phyloP scores from a whole-genome alignment of 352 stramenopile genomes.

The Phytophthora nicotianae region DNA sequence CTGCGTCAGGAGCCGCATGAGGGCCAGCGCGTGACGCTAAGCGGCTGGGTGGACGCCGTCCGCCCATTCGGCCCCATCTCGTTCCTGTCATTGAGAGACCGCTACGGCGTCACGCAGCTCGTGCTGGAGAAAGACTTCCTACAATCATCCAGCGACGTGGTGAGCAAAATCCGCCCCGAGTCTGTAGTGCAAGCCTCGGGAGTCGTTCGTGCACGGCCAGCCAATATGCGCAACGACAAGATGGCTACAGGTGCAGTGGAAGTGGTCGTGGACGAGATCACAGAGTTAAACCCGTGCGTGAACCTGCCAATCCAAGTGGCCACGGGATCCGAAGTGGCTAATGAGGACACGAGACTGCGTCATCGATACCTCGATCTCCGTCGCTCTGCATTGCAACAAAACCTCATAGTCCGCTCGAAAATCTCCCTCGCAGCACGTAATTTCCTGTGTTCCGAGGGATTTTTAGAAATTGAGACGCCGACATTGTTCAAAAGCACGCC shows the following conservation, averaged over 20 bases:
- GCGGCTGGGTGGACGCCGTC: conserved; percentile 83
- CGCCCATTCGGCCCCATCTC: conserved; percentile 78
- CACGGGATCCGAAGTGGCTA: conserved; percentile 54
- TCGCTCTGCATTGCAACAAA: conserved; percentile 74
- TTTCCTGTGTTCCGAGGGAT: conserved; percentile 70
- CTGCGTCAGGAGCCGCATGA: conserved; percentile 59
- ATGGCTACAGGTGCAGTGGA: conserved; percentile 80
- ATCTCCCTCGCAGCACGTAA: conserved; percentile 75
- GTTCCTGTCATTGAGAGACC: conserved; percentile 85
- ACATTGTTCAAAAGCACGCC: conserved; percentile 90
- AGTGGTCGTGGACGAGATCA: conserved; percentile 66
- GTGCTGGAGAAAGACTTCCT: conserved; percentile 73
- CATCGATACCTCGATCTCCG: conserved; percentile 86
- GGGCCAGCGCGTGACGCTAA: conserved; percentile 66
- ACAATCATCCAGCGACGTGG: conserved; percentile 43
- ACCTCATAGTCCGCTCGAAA: conserved; percentile 76
- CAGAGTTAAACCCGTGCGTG: conserved; percentile 65
- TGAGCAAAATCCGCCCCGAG: conserved; percentile 69
- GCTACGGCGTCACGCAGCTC: conserved; percentile 80
- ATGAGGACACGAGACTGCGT: conserved; percentile 76
- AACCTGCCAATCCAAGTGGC: conserved; percentile 71
- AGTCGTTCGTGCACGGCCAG: conserved; percentile 58
- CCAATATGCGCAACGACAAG: conserved; percentile 71
- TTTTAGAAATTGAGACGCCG: conserved; percentile 90
- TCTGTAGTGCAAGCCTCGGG: conserved; percentile 72